Percentiles rank a stretch among this genome's conserved stretches.
Evolutionary conservation across 2,329 filamentous ascomycete genomes (phyloP).

Genomic region (Paecilomyces variotii): DNA sequence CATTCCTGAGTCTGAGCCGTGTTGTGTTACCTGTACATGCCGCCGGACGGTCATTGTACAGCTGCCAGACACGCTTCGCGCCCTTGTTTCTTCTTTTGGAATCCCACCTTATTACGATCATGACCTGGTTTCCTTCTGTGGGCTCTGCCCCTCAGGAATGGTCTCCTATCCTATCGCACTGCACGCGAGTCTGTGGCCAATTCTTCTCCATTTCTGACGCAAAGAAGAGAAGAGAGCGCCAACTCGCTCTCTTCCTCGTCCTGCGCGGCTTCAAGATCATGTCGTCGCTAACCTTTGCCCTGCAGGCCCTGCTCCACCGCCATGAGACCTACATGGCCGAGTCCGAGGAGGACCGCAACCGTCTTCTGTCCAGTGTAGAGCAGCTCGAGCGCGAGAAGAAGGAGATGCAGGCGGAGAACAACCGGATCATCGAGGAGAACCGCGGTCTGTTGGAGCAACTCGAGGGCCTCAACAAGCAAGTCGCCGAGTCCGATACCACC

Average conservation of each 20-base stretch:
- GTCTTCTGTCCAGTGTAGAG: conserved; percentile 65
- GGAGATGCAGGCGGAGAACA: conserved; percentile 68
- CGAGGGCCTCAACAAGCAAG: conserved; percentile 71
- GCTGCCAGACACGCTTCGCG: neutral
- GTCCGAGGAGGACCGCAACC: conserved; percentile 73
- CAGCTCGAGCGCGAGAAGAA: conserved; percentile 66
- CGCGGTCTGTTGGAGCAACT: conserved; percentile 72
- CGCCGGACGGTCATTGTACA: neutral
- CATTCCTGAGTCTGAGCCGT: neutral
- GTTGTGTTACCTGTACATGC: neutral
- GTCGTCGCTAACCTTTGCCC: conserved; percentile 61
- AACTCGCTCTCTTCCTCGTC: neutral
- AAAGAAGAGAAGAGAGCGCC: neutral
- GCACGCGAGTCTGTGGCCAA: conserved; percentile 21
- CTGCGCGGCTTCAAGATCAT: neutral
- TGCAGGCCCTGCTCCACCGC: conserved; percentile 80
- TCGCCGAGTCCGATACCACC: conserved; percentile 70
- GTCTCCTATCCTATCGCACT: conserved; percentile 21
- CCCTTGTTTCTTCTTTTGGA: neutral
- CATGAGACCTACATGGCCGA: conserved; percentile 94
- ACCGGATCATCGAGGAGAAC: conserved; percentile 74
- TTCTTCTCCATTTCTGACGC: conserved; percentile 9
- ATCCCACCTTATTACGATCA: neutral
- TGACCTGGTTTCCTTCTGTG: neutral
- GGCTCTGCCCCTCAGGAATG: neutral